Evolutionary conservation across 768 basidiomycete species (phyloP), one percentile per base, ranked within the genome.

Genomic region (Trametes coccinea): DNA sequence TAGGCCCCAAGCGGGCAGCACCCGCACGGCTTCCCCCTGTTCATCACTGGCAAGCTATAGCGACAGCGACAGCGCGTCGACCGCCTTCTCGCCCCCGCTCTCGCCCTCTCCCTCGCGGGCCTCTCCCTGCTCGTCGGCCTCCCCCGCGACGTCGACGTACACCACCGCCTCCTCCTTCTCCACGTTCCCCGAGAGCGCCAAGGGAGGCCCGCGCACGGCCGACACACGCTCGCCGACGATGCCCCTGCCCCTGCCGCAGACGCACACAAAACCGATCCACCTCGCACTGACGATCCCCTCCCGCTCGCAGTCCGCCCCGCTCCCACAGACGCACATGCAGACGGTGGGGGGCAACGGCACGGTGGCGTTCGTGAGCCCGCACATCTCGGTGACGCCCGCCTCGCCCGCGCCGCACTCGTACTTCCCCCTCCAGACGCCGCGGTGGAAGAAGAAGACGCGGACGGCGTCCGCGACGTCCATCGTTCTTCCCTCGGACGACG

Each of bases 371-470:
- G 47, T 53, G 37, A 56, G 54, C 44, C 62, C 59, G 5, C 53
- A 56, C 39, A 64, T 64, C 39, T 49, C 63, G 22, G 63, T 64
- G n/a, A 64, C 59, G 7, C 63, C 63, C n/a, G 63, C 63, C 3
- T 64, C 63, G 3, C 63, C 63, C 5, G 16, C 14, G 31, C 55
- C 54, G 5, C 39, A 53, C 1, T 30, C 37, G 10, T 27, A 17
- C 6, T 54, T 59, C 41, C 11, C 47, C 16, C 17, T 37, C 5
- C 22, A n/a, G 1, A 9, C 49, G 3, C 27, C 48, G 0, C 8
- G 46, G 7, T 14, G 43, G 57, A 47, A 55, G 37, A 34, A 22
- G 27, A 39, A 48, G 43, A 56, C 22, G 1, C 22, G 62, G 9
- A 55, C 53, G n/a, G 47, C 62, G 5, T 63, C 62, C 2, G 16